Evolutionary conservation across 2,329 filamentous ascomycete genomes (phyloP), one percentile per base, ranked within the genome.

Genomic region (Colletotrichum karsti): DNA sequence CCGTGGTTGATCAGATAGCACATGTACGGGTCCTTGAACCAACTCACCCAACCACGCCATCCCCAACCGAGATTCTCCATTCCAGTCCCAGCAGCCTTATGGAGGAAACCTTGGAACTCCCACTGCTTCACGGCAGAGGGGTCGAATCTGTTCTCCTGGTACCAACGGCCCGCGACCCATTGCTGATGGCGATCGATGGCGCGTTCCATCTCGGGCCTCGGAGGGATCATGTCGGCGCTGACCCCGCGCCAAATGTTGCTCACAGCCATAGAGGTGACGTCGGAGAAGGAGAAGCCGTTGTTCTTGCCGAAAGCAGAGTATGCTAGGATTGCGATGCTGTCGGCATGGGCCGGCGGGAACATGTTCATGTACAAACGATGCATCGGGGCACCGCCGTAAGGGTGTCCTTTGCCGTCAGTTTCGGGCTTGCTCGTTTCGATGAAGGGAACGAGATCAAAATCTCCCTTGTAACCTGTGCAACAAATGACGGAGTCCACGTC

Each of bases 51-150:
- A 0, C 80, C 81, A 15, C 75, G 74, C 74, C 70, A 75, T 1
- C 80, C 80, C 75, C 80, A 83, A 0, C 80, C 78, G 2, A 84
- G 61, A 10, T 80, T 78, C 66, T 83, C 78, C 68, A 82, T 77
- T 0, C 82, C 79, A 0, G 80, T 83, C 1, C 82, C 82, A 0
- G 80, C 81, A 7, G 81, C 73, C 7, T 77, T 67, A 51, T 84
- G 77, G 53, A 82, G 71, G 50, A 77, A 81, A 0, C 67, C 70
- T 13, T 80, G 74, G 67, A 78, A 81, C 15, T 76, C 75, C 56
- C 72, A 78, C n/a, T 74, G 72, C 60, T 69, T 76, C 7, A 79
- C 74, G 28, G 59, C 26, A 51, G 64, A 22, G 13, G 71, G 22
- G 57, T 72, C 41, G 50, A 70, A 60, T 7, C 65, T 68, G 50